Evolutionary conservation across 176 grass and related monocot genomes (phyloP).

Genomic region (Eleusine indica): DNA sequence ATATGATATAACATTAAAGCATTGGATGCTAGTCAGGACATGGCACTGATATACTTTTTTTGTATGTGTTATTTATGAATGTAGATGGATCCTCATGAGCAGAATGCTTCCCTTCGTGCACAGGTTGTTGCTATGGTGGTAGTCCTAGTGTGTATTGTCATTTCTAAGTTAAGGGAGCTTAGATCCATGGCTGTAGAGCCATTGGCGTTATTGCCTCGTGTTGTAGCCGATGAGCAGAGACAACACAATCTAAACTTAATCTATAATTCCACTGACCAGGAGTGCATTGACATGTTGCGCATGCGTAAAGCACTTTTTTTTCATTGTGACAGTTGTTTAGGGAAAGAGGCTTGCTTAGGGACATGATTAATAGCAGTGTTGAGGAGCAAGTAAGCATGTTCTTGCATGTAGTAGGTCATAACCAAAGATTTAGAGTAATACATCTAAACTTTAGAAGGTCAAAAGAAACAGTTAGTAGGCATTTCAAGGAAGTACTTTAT

Average conservation of each 20-base stretch:
- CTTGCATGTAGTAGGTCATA: background rate
- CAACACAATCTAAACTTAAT: background rate
- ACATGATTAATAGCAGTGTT: background rate
- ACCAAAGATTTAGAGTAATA: background rate
- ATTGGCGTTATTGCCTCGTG: background rate
- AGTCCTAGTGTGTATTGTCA: no score
- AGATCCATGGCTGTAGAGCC: background rate
- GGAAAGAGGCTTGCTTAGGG: background rate
- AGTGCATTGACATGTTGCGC: background rate
- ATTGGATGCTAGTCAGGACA: no score
- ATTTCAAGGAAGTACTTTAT: background rate
- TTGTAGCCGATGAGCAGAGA: background rate
- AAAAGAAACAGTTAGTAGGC: background rate
- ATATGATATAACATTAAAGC: no score
- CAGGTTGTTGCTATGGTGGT: no score
- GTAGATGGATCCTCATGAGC: no score
- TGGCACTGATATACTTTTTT: no score
- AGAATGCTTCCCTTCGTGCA: no score
- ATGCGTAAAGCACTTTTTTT: background rate
- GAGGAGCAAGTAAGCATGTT: background rate
- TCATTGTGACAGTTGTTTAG: background rate
- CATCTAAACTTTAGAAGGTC: background rate
- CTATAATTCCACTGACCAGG: background rate
- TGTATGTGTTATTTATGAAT: no score
- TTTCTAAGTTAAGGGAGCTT: background rate